Base-by-base conservation (phyloP, 495 filamentous ascomycete species). In the Neurospora sp. region DNA sequence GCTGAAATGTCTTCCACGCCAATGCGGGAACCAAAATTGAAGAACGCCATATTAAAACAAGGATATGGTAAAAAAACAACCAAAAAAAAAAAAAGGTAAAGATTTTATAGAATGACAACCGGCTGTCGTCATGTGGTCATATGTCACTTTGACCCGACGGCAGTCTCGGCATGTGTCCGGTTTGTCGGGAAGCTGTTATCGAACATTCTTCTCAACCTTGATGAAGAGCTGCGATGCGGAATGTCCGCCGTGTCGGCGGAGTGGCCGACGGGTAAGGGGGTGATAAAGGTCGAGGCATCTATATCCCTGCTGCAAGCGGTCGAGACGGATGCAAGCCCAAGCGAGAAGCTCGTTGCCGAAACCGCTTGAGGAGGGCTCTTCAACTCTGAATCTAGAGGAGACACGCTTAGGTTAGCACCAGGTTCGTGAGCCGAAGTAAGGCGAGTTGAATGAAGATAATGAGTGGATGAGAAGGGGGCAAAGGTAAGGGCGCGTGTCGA, bases 261-360 rank as follows among this genome's bases (percentile, higher is more conserved):
- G 53, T 8, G 71, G 75, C 8, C 65, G 72, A 38, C 79, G 78
- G 7, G 73, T 78, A 31, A 44, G 80, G 37, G 83, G 83, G 76
- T 94, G 87, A 31, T 89, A 81, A 27, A 98, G 85, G 68, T 89
- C 88, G 45, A 98, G 79, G 69, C 95, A 88, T 37, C 93, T 87
- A 77, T 93, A 92, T 6, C 95, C 95, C 45, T 86, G 83, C 75
- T 88, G 89, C 16, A 97, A 81, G 38, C 93, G 89, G 81, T 97
- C 93, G 3, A 98, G 89, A 35, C 93, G 89, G 77, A 97, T 91
- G 81, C 94, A 97, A 40, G 93, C 89, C 94, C 95, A 97, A 14
- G 91, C 92, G 35, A 91, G 89, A 22, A 94, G 78, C 39, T 88
- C 82, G 74, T 94, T 91, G 73, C 87, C 73, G 72, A 79, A 73